These are phyloP conservation scores for Podospora anserina DNA, from an alignment of 495 filamentous ascomycete genomes.

Conservation along the genomic window DNA sequence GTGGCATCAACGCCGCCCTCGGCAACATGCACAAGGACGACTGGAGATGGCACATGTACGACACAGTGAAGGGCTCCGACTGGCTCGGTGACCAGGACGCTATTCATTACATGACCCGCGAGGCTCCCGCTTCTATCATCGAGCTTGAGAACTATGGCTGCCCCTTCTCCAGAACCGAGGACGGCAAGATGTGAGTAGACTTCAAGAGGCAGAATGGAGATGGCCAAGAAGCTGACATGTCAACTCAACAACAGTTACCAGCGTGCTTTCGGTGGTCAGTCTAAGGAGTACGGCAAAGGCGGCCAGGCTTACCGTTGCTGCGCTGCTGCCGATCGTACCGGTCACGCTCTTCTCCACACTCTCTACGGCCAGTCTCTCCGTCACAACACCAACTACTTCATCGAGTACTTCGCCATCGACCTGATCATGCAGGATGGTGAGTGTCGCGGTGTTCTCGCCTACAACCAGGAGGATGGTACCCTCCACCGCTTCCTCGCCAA, in stretches of 20 bases:
- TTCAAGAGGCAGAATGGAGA: neutral
- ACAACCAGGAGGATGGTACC: constrained; percentile 97
- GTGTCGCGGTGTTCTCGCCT: constrained; percentile 92
- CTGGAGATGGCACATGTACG: constrained; percentile 99
- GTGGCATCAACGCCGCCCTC: constrained; percentile 92
- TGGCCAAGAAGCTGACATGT: constrained; percentile 16
- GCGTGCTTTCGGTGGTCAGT: constrained; percentile 96
- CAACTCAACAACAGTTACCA: constrained; percentile 60
- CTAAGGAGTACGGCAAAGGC: constrained; percentile 89
- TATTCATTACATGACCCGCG: constrained; percentile 98
- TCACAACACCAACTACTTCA: constrained; percentile 99
- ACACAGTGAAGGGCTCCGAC: constrained; percentile 97
- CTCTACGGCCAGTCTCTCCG: constrained; percentile 95
- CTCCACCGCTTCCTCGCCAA: constrained; percentile 93
- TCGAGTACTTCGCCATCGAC: constrained; percentile 96
- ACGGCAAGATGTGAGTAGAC: constrained; percentile 75
- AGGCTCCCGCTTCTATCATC: constrained; percentile 86
- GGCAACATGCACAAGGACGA: constrained; percentile 89
- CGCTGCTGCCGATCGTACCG: constrained; percentile 91
- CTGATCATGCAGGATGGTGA: constrained; percentile 94
- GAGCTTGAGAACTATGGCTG: constrained; percentile 97
- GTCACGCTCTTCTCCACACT: constrained; percentile 93
- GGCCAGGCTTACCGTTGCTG: constrained; percentile 96
- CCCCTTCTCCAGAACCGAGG: constrained; percentile 95
- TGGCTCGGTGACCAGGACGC: constrained; percentile 99